Evolutionary conservation across 2,329 filamentous ascomycete genomes (phyloP).

Genomic region (Taxawa tesnikishii): DNA sequence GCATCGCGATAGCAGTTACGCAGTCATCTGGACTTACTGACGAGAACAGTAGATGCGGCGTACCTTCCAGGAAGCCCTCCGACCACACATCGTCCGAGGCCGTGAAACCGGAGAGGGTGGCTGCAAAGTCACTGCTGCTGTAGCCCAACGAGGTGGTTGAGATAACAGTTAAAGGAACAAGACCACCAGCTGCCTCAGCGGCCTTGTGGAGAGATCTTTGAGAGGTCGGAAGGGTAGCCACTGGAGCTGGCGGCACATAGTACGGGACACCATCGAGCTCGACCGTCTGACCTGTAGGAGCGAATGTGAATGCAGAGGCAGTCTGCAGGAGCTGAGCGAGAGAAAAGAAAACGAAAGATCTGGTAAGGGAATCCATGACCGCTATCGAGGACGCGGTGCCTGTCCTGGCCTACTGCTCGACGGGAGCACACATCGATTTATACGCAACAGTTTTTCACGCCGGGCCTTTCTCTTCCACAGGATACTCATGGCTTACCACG

Average conservation of each 20-base stretch:
- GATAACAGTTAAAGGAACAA: conserved; percentile 28
- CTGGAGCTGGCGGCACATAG: conserved; percentile 25
- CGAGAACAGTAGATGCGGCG: too few relatives aligned
- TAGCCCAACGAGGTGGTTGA: conserved; percentile 14
- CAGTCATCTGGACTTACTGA: too few relatives aligned
- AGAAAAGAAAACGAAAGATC: too few relatives aligned
- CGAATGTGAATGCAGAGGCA: conserved; percentile 8
- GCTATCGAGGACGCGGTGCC: too few relatives aligned
- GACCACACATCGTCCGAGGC: conserved; percentile 29
- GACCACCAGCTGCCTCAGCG: conserved; percentile 12
- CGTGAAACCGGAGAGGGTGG: conserved; percentile 17
- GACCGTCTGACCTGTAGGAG: conserved; percentile 27
- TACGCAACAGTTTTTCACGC: too few relatives aligned
- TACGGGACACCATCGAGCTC: conserved; percentile 25
- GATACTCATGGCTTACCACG: too few relatives aligned
- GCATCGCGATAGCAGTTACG: too few relatives aligned
- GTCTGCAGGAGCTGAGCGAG: too few relatives aligned
- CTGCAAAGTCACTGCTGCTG: conserved; percentile 12
- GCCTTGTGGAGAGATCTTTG: conserved; percentile 10
- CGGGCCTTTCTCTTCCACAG: too few relatives aligned
- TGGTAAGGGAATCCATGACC: too few relatives aligned
- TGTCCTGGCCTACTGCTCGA: too few relatives aligned
- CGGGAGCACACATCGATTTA: too few relatives aligned
- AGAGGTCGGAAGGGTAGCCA: conserved; percentile 18
- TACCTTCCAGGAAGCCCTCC: conserved; percentile 24